Evolutionary conservation across 345 rosid genomes (phyloP).

Genomic region (Brassica nigra): DNA sequence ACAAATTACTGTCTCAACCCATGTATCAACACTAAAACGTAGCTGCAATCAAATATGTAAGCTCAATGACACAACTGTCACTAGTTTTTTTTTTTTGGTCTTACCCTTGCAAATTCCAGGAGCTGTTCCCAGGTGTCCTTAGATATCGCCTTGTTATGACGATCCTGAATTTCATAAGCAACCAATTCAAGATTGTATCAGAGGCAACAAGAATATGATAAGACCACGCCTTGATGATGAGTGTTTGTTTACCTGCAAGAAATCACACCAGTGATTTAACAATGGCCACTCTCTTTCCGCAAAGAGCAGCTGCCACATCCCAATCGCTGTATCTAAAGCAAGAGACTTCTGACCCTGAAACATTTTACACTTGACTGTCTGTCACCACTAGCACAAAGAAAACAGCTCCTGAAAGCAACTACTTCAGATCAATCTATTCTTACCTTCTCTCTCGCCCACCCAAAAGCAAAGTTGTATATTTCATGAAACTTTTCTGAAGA

Average conservation of each 20-base stretch:
- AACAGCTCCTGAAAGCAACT: background rate
- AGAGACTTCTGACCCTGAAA: slow-evolving; percentile 95
- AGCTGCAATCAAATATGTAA: slow-evolving; percentile 12
- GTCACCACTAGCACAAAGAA: slow-evolving; percentile 12
- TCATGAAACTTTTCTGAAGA: slow-evolving; percentile 89
- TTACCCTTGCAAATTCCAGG: slow-evolving; percentile 88
- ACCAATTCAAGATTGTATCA: slow-evolving; percentile 19
- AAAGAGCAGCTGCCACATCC: slow-evolving; percentile 98
- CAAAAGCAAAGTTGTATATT: slow-evolving; percentile 92
- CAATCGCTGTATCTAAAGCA: slow-evolving; percentile 97
- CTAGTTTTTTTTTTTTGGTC: background rate
- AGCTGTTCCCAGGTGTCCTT: slow-evolving; percentile 97
- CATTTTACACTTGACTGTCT: background rate
- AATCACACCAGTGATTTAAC: slow-evolving; percentile 95
- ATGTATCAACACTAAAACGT: slow-evolving; percentile 19
- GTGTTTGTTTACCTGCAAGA: slow-evolving; percentile 67
- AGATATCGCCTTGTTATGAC: slow-evolving; percentile 95
- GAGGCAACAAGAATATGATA: slow-evolving; percentile 16
- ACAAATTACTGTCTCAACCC: slow-evolving; percentile 16
- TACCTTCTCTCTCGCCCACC: slow-evolving; percentile 99
- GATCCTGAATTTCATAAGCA: slow-evolving; percentile 56
- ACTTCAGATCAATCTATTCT: slow-evolving; percentile 3
- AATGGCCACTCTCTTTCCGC: slow-evolving; percentile 94
- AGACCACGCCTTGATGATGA: slow-evolving; percentile 2
- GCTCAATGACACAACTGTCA: background rate